Evolutionary conservation across 805 yeast species (phyloP), one percentile per base, ranked within the genome.

Genomic region (Starmerella ratchasimensis): DNA sequence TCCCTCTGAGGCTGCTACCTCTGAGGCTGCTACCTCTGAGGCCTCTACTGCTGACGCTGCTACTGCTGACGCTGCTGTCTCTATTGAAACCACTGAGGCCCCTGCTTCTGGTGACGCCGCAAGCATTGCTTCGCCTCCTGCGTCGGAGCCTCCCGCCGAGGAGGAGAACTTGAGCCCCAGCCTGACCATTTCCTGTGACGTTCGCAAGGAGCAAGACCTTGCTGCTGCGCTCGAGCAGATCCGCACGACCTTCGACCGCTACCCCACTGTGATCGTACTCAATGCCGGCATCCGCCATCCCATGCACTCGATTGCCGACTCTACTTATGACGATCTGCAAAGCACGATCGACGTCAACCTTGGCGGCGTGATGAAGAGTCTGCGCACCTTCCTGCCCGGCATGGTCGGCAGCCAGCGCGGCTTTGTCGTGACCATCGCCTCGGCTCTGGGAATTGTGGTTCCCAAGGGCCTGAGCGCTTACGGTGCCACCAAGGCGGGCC

Each of bases 401-500:
- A 81, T 88, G 88, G 44, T 80, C 2, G 54, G 47, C 16, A 42
- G 53, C 16, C 62, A 66, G 40, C 61, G 88, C 31, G 95, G 96
- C 0, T 80, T 74, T 53, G 66, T 88, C 16, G 74, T 86, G 23
- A 80, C 84, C 2, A 64, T 88, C 28, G 82, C 93, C 0, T 82
- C 94, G 0, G 84, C 81, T 0, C 62, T 88, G 38, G 96, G 95
- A 0, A 75, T 77, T 45, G 67, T 80, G 64, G 69, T 90, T 0
- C 96, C 96, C 0, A 86, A 93, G 8, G 64, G 78, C 17, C 63
- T 82, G 40, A 43, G 76, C 31, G 80, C 80, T 0, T 88, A 88
- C 53, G 94, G 94, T 0, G 94, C 96, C 0, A 71, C 93, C 13
- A 88, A 88, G 55, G 76, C 93, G 0, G 96, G 93, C 0, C 58